These are phyloP conservation scores for Corylus americana DNA, from an alignment of 306 rosid species.

Conservation along the genomic window DNA sequence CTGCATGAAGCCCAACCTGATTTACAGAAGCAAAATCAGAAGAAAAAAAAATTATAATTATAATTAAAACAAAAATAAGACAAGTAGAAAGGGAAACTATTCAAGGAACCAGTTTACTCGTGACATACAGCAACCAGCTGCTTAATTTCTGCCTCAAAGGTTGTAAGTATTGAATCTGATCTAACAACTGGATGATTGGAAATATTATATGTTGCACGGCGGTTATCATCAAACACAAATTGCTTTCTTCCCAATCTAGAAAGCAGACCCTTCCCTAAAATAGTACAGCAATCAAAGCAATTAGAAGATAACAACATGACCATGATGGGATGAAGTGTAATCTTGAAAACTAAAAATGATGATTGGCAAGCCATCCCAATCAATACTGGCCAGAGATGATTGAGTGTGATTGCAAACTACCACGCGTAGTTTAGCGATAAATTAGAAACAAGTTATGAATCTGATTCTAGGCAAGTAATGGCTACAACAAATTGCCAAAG, in stretches of 20 bases:
- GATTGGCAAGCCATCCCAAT: neutral
- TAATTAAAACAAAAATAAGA: conserved; percentile 22
- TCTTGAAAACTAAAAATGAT: neutral
- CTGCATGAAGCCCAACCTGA: conserved; percentile 99
- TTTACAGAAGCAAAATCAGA: conserved; percentile 5
- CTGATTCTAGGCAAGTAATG: neutral
- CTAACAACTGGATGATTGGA: conserved; percentile 50
- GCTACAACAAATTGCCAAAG: neutral
- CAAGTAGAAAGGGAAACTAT: conserved; percentile 18
- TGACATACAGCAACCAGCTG: conserved; percentile 86
- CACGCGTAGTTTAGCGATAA: neutral
- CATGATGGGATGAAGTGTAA: neutral
- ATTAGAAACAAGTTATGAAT: neutral
- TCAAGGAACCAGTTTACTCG: conserved; percentile 27
- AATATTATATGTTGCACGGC: conserved; percentile 72
- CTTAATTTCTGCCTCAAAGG: conserved; percentile 85
- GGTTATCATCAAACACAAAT: conserved; percentile 63
- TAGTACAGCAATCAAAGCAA: conserved; percentile 29
- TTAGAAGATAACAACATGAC: conserved; percentile 29
- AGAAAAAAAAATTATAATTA: neutral
- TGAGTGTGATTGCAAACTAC: neutral
- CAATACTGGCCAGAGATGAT: neutral
- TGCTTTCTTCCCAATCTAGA: conserved; percentile 81
- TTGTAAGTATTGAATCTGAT: conserved; percentile 74
- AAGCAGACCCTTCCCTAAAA: conserved; percentile 64